A percentile compares a stretch with the other conserved stretches of the same genome.
Evolutionary conservation across 306 rosid genomes (phyloP).

Genomic region (Cicer bijugum): DNA sequence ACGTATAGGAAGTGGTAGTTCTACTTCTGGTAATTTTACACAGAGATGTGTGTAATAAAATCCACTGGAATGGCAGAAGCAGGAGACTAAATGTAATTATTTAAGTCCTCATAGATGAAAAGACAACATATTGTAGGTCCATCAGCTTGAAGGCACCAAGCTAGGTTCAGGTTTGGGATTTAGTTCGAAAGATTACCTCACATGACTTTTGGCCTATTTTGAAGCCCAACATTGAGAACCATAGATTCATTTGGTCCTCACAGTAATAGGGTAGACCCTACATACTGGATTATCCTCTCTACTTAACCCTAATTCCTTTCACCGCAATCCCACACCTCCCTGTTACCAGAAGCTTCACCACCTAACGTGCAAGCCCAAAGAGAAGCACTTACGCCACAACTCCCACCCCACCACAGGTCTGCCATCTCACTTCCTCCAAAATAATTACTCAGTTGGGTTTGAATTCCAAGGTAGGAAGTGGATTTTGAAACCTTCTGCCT

Average conservation of each 20-base stretch:
- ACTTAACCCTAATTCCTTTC: neutral
- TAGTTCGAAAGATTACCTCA: slow-evolving; percentile 8
- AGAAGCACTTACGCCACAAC: neutral
- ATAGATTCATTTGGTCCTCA: neutral
- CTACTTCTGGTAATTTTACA: too few species aligned
- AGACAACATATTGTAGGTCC: slow-evolving; percentile 15
- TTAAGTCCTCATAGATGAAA: slow-evolving; percentile 9
- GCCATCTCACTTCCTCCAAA: slow-evolving; percentile 11
- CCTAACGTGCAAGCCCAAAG: neutral
- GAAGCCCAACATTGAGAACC: slow-evolving; percentile 6
- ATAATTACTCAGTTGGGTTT: neutral
- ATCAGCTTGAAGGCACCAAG: slow-evolving; percentile 20
- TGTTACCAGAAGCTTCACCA: neutral
- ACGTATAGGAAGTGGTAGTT: slow-evolving; percentile 3
- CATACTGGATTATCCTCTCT: neutral
- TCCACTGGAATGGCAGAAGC: slow-evolving; percentile 18
- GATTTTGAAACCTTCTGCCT: neutral
- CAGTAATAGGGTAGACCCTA: neutral
- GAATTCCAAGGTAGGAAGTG: neutral
- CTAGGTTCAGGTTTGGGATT: slow-evolving; percentile 23
- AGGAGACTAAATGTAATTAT: slow-evolving; percentile 14
- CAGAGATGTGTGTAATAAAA: slow-evolving; percentile 16
- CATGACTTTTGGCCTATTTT: slow-evolving; percentile 1
- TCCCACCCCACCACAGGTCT: neutral
- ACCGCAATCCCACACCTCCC: neutral